Base-by-base conservation (phyloP, 2,329 filamentous ascomycete species). In the Pseudogymnoascus sp. region DNA sequence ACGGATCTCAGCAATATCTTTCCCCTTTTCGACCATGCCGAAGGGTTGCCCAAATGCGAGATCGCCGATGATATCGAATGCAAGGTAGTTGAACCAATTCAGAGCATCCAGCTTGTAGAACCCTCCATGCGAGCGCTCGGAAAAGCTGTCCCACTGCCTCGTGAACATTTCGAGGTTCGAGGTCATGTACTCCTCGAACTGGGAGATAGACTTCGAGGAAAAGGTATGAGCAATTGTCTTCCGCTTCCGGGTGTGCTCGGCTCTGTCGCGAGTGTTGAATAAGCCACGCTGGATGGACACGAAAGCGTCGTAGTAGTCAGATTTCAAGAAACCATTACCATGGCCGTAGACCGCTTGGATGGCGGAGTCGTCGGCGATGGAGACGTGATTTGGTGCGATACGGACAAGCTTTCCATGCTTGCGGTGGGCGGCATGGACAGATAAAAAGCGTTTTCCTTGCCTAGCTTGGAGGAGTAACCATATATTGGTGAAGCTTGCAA, bases 101-200 rank as follows among this genome's bases (percentile, higher is more conserved):
- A 95, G 80, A 17, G 86, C 87, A 72, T 95, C 90, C 62, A 93
- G 73, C 29, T 83, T 80, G 10, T 86, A 87, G 62, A 81, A 84
- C 4, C 80, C 80, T 27, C 65, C 66, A 21, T 69, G 63, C 1
- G 68, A 66, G 66, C 65, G 64, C n/a, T 79, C 74, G 12, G 80
- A 79, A 6, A 93, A 76, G 15, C 78, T 78, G 70, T 91, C 89
- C 82, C 91, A 91, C 72, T 91, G 85, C 64, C 79, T 78, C 25
- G 89, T 84, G 63, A 96, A 89, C 12, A 86, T 77, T 63, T 88
- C 84, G 3, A 96, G 81, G 73, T 95, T 96, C 66, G 81, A 78
- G 71, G 90, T 87, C 68, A 96, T 93, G 74, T 93, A 96, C 60
- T 91, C 89, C 77, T 96, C 92, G 71, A 96, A 95, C 72, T 96